Evolutionary conservation across 768 basidiomycete genomes (phyloP).

Genomic region (Brasilioporus rufonigricans): DNA sequence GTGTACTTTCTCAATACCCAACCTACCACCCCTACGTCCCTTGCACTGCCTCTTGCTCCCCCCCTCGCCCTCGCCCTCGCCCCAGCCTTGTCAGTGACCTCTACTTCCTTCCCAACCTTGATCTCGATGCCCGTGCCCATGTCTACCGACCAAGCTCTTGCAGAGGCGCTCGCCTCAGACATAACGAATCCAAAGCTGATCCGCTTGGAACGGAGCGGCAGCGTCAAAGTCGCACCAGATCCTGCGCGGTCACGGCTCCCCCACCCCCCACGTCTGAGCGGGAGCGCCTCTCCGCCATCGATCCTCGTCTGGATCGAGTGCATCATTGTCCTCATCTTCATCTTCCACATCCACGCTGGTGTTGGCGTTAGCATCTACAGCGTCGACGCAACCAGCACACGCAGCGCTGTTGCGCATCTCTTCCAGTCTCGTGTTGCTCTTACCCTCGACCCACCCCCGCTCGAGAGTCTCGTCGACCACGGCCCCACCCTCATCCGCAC

Average conservation of each 20-base stretch:
- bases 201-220: constrained; percentile 1
- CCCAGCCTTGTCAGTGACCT: not conserved
- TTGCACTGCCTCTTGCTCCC: no score
- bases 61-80: not conserved
- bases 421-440: constrained; percentile 51
- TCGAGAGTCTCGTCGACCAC: constrained; percentile 1
- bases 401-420: constrained; percentile 46
- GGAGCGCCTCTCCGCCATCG: constrained; percentile 24
- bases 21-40: no score
- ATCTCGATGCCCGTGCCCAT: constrained; percentile 34
- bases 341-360: not conserved
- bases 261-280: constrained; percentile 24
- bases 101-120: constrained; percentile 20
- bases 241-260: constrained; percentile 13
- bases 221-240: constrained; percentile 12
- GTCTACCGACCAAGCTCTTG: constrained; percentile 35
- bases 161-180: constrained; percentile 38
- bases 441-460: constrained; percentile 25
- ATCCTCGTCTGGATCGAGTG: constrained; percentile 16
- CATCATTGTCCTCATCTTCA: constrained; percentile 7
- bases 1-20: constrained; percentile 50
- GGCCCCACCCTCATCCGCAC: constrained; percentile 10
- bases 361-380: no score
- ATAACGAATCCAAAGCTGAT: constrained; percentile 13
- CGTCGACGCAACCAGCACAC: constrained; percentile 21